These are phyloP conservation scores for Nemania serpens DNA, from an alignment of 2,329 filamentous ascomycete species.

Conservation along the genomic window DNA sequence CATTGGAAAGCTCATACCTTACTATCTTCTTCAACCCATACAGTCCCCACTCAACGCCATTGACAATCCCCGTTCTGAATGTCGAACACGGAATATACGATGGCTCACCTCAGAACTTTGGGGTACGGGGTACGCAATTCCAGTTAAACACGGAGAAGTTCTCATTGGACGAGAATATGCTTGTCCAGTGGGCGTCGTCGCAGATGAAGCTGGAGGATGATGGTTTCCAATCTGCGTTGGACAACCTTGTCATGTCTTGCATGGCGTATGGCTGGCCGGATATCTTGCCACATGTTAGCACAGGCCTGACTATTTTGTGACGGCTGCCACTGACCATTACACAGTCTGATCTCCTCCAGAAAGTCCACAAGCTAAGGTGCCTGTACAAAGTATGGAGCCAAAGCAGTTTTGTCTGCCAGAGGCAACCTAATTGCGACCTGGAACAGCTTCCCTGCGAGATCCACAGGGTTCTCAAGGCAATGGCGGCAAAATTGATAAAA, in stretches of 20 bases:
- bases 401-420: slow-evolving; percentile 47
- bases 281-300: slow-evolving; percentile 35
- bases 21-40: slow-evolving; percentile 29
- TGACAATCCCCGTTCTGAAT: slow-evolving; percentile 28
- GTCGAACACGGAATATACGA: slow-evolving; percentile 23
- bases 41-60: slow-evolving; percentile 12
- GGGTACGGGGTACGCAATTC: slow-evolving; percentile 18
- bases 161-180: slow-evolving; percentile 20
- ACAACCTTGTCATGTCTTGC: slow-evolving; percentile 32
- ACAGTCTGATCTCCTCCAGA: slow-evolving; percentile 49
- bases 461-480: slow-evolving; percentile 33
- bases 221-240: slow-evolving; percentile 37
- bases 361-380: slow-evolving; percentile 53
- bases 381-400: slow-evolving; percentile 57
- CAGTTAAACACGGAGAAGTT: slow-evolving; percentile 14
- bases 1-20: slow-evolving; percentile 7
- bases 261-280: slow-evolving; percentile 24
- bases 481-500: slow-evolving; percentile 35
- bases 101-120: slow-evolving; percentile 3
- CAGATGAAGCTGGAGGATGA: slow-evolving; percentile 32
- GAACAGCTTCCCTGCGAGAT: slow-evolving; percentile 46
- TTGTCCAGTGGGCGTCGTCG: slow-evolving; percentile 34
- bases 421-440: slow-evolving; percentile 10
- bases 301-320: slow-evolving; percentile 19
- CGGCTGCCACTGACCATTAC: slow-evolving; percentile 30